phyloP scores from a whole-genome alignment of 805 yeast genomes.

The Wickerhamomyces strasburgensis region DNA sequence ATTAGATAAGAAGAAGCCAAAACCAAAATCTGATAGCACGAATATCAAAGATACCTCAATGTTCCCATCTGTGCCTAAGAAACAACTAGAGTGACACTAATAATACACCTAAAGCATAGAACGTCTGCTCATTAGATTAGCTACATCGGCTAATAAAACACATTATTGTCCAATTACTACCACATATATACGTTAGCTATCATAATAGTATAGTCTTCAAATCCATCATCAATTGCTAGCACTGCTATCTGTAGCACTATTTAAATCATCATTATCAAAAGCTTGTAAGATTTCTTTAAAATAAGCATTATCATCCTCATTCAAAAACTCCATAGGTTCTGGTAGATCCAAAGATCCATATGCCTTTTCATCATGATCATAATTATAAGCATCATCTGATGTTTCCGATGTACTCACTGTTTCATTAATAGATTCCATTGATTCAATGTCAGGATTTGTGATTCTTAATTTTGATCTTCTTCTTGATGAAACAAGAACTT shows the following conservation, averaged over 20 bases:
- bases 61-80: slow-evolving; percentile 32
- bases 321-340: not conserved
- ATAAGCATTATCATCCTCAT: slow-evolving; percentile 19
- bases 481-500: slow-evolving; percentile 63
- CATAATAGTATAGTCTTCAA: no score
- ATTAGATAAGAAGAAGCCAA: slow-evolving; percentile 24
- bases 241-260: not conserved
- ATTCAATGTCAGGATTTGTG: slow-evolving; percentile 50
- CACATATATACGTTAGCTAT: no score
- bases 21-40: slow-evolving; percentile 22
- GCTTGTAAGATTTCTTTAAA: slow-evolving; percentile 26
- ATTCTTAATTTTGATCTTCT: slow-evolving; percentile 56
- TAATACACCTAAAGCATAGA: no score
- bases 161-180: no score
- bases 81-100: not conserved
- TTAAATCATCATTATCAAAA: slow-evolving; percentile 32
- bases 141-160: no score
- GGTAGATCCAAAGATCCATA: not conserved
- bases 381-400: slow-evolving; percentile 29
- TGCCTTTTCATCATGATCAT: slow-evolving; percentile 20
- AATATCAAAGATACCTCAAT: slow-evolving; percentile 19
- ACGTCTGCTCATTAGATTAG: no score
- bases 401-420: slow-evolving; percentile 7
- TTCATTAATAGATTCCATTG: slow-evolving; percentile 3
- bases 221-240: no score